A percentile compares a stretch with the other conserved stretches of the same genome.
phyloP scores from a whole-genome alignment of 495 filamentous ascomycete species.

The Neurospora sp. region DNA sequence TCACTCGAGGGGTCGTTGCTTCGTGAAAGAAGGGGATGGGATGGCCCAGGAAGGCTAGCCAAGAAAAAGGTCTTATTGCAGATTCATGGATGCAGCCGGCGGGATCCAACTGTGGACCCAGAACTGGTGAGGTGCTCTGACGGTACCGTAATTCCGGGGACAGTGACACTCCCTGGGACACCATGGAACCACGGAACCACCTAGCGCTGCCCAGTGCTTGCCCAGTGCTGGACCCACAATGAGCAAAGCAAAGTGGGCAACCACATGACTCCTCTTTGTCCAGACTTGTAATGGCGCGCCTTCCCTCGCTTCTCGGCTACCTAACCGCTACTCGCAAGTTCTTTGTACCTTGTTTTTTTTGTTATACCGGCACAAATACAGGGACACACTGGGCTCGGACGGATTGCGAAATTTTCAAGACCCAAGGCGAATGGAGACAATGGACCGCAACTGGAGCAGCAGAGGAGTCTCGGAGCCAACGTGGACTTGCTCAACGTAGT shows the following conservation, averaged over 20 bases:
- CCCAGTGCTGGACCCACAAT: not conserved
- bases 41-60: not conserved
- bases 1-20: not conserved
- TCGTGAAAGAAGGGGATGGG: not conserved
- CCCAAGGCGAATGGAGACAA: not conserved
- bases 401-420: not conserved
- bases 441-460: not conserved
- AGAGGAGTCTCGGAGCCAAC: not conserved
- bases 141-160: not conserved
- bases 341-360: not conserved
- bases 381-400: not conserved
- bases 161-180: not conserved
- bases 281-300: not conserved
- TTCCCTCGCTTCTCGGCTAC: not conserved
- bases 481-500: not conserved
- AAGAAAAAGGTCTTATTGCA: not conserved
- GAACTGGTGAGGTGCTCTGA: not conserved
- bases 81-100: not conserved
- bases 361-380: not conserved
- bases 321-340: not conserved
- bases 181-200: not conserved
- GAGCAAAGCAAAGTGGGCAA: not conserved
- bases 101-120: not conserved
- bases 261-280: not conserved
- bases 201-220: not conserved